Conservation (phyloP, 257 asterid genomes). For the Nicotiana obtusifolia region DNA sequence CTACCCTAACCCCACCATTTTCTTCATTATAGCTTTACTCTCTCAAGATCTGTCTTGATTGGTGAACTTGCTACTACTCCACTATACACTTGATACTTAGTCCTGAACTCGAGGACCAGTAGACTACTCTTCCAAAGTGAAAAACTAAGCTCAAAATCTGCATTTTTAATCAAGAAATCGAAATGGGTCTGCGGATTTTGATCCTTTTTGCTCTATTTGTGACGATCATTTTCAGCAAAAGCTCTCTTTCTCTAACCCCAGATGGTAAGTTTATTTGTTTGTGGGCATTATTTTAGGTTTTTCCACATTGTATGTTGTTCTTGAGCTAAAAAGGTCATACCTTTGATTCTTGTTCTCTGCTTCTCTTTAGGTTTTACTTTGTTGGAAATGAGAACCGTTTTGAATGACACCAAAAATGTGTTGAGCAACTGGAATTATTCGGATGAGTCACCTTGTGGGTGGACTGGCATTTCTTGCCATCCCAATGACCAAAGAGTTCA, state of each 20-base stretch:
- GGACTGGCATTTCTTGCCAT: slow-evolving; percentile 90
- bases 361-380: slow-evolving; percentile 47
- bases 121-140: neutral
- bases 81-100: neutral
- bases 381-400: slow-evolving; percentile 74
- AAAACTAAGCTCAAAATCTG: neutral
- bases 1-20: slow-evolving; percentile 30
- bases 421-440: slow-evolving; percentile 70
- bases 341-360: neutral
- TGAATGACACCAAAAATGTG: slow-evolving; percentile 68
- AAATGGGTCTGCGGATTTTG: slow-evolving; percentile 40
- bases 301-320: neutral
- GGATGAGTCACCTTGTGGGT: slow-evolving; percentile 73
- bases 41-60: slow-evolving; percentile 22
- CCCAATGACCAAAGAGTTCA: slow-evolving; percentile 70
- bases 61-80: slow-evolving; percentile 1
- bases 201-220: slow-evolving; percentile 37
- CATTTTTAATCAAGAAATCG: slow-evolving; percentile 34
- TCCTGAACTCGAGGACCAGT: neutral
- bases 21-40: slow-evolving; percentile 24
- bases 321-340: neutral
- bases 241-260: slow-evolving; percentile 57
- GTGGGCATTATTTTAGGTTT: neutral
- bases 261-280: slow-evolving; percentile 51
- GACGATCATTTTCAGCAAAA: slow-evolving; percentile 40